Base-by-base conservation (phyloP, 2,329 filamentous ascomycete genomes). In the Hypoxylon sp. region DNA sequence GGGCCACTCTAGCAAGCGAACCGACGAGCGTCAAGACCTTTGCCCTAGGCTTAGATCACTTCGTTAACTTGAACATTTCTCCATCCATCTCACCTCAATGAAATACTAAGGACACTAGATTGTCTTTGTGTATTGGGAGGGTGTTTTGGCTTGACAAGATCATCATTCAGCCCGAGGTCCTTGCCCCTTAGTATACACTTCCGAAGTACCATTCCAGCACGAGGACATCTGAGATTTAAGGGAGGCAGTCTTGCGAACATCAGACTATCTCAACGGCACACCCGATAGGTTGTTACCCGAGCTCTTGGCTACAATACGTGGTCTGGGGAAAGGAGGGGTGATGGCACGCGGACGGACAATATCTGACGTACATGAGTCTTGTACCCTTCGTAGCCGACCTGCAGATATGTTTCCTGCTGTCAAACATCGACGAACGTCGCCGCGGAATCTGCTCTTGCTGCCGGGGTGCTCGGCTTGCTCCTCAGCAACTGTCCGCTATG, bases 271-370 rank as follows among this genome's bases (percentile, higher is more conserved):
- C 37, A 63, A 70, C 40, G 64, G 60, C 33, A 68, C 69, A 2
- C 49, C 62, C 3, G 68, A 74, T 11, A 60, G 62, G 1, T 70
- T 73, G 11, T 50, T 69, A 11, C 70, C 67, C 15, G 54, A 62
- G 49, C 35, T 67, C 4, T 59, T 65, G 48, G 57, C 61, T 2
- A 53, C 38, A 64, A 13, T 65, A 65, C 9, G 43, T 64, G 6
- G 27, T 33, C 20, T 69, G 67, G 65, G 64, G 65, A 4, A 58
- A 53, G 11, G 51, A 69, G 38, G 67, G 67, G 20, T 67, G 67
- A 38, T 64, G 62, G 0, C 65, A 65, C 29, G 64, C 60, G 6
- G 65, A 43, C 8, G 65, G 67, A 8, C 13, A 55, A 3, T 67
- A 62, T 40, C 40, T 69, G 10, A 67, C 61, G 18, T 60, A 69